phyloP scores from a whole-genome alignment of 1,284 basidiomycete species.

The Mixia osmundae region DNA sequence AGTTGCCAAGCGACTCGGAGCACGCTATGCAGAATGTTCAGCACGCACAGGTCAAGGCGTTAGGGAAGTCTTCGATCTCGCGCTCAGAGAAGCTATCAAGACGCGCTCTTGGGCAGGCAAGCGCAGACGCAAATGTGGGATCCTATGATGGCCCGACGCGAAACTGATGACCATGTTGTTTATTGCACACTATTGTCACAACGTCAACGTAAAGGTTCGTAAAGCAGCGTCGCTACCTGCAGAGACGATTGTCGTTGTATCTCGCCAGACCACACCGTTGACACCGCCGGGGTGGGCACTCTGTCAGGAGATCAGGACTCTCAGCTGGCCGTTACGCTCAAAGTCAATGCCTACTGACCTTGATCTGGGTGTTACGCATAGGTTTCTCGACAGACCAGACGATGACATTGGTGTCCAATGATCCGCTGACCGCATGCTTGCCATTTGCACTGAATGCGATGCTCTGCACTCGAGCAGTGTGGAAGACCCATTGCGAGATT shows the following conservation, averaged over 20 bases:
- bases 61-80: constrained; percentile 74
- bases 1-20: constrained; percentile 68
- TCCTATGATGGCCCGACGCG: too few relatives aligned
- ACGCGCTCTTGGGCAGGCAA: too few relatives aligned
- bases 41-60: constrained; percentile 75
- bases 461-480: constrained; percentile 55
- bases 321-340: too few relatives aligned
- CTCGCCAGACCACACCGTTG: constrained; percentile 56
- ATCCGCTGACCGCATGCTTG: constrained; percentile 55
- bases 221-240: constrained; percentile 67
- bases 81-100: constrained; percentile 20
- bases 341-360: too few relatives aligned
- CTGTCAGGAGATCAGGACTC: too few relatives aligned
- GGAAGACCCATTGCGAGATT: constrained; percentile 66
- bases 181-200: too few relatives aligned
- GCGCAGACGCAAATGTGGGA: too few relatives aligned
- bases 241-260: constrained; percentile 34
- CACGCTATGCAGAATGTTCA: constrained; percentile 74
- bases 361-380: constrained; percentile 54
- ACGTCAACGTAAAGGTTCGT: too few relatives aligned
- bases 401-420: constrained; percentile 76
- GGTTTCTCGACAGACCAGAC: constrained; percentile 62
- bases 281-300: constrained; percentile 65
- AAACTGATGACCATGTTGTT: too few relatives aligned
- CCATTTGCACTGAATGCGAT: constrained; percentile 54